Percentiles rank a stretch among this genome's conserved stretches.
These are phyloP conservation scores for Cutaneotrichosporon mucoides DNA, from an alignment of 1,284 basidiomycete species.

Conservation along the genomic window DNA sequence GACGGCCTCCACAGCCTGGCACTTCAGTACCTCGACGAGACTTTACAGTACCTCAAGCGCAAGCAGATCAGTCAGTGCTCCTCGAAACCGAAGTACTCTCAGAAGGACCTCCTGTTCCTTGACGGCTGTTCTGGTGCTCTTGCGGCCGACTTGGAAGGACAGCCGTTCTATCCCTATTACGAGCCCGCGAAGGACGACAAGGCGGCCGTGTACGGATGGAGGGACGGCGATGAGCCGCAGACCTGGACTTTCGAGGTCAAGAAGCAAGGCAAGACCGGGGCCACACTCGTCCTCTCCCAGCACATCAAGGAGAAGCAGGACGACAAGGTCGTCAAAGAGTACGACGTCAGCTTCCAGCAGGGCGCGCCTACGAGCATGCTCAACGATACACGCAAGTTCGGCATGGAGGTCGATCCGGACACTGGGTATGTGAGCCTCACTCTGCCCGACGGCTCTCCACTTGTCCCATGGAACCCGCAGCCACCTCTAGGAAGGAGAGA, in stretches of 20 bases:
- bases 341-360: slow-evolving; percentile 3
- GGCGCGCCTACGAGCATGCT: not conserved
- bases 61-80: slow-evolving; percentile 11
- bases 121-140: slow-evolving; percentile 25
- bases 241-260: slow-evolving; percentile 21
- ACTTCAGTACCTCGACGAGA: slow-evolving; percentile 14
- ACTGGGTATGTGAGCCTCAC: slow-evolving; percentile 18
- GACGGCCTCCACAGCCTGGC: slow-evolving; percentile 26
- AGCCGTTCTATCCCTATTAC: slow-evolving; percentile 14
- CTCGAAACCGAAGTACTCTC: not conserved
- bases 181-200: slow-evolving; percentile 6
- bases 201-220: slow-evolving; percentile 16
- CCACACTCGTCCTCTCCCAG: slow-evolving; percentile 1
- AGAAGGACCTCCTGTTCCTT: slow-evolving; percentile 18
- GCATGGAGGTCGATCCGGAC: slow-evolving; percentile 9
- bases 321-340: slow-evolving; percentile 1
- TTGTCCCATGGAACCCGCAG: slow-evolving; percentile 6
- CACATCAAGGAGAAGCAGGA: not conserved
- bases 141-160: slow-evolving; percentile 13
- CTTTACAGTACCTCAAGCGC: slow-evolving; percentile 10
- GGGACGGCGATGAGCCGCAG: slow-evolving; percentile 23
- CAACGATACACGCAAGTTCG: slow-evolving; percentile 3
- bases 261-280: slow-evolving; percentile 4
- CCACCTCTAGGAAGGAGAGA: not conserved
- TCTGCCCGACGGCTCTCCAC: not conserved